Base-by-base conservation (phyloP, 306 rosid genomes). In the Prunus campanulata region DNA sequence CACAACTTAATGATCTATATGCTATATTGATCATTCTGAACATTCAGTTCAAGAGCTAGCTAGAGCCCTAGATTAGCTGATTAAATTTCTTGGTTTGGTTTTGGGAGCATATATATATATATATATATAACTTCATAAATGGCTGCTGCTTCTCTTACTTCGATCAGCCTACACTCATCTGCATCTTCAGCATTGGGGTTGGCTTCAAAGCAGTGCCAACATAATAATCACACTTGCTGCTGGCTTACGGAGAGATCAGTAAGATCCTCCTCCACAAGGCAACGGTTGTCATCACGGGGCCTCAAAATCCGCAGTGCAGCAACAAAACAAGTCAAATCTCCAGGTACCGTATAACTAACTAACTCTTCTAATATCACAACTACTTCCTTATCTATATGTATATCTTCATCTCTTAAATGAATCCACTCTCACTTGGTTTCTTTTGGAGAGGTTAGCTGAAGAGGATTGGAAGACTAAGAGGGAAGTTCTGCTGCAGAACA, bases 381-480 rank as follows among this genome's bases (percentile, higher is more conserved):
- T 35, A 35, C 42, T 5, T 35, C 42, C 42, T 35, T 35, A 35
- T 35, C 42, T 5, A 35, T 35, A 1, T 35, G 42, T 35, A 35
- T 35, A 35, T 35, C 42, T 35, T 35, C 42, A 35, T 35, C 42
- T 6, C 51, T 52, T 24, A 51, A 50, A 42, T 72, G 2, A 12
- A 46, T 76, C 3, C 46, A 56, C 67, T n/a, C 87, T 80, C 68
- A 57, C 42, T 54, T 70, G 42, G 71, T 44, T 44, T 80, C 51
- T 62, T 55, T 83, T 82, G 81, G 92, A 68, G 89, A 72, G 82
- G 16, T 81, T 84, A 95, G 99, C 97, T 81, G 99, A 95, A 86
- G 97, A 95, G 86, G 99, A 95, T 0, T 95, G 99, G 99, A 95
- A 92, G 86, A 63, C 82, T 78, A 95, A 95, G 87, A 80, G 99